Evolutionary conservation across 495 filamentous ascomycete genomes (phyloP).

Genomic region (Aspergillus coremiiformis): DNA sequence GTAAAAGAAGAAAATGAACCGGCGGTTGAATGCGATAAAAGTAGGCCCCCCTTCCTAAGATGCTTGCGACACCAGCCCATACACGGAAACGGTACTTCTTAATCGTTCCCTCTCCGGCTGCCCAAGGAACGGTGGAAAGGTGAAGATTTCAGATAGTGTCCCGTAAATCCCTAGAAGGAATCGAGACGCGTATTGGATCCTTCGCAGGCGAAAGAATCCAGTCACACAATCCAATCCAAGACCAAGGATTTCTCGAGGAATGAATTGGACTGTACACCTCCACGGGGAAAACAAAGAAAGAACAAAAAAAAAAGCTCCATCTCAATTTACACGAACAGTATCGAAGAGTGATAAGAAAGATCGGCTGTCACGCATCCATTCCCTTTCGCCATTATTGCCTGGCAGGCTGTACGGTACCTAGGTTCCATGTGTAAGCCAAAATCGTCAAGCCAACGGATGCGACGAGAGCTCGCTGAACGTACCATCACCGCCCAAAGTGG

Average conservation of each 20-base stretch:
- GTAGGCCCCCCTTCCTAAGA: neutral
- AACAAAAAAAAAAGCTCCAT: neutral
- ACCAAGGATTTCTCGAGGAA: neutral
- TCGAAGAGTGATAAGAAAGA: neutral
- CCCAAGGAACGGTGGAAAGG: neutral
- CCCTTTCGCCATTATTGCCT: constrained; percentile 31
- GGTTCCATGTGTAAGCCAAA: neutral
- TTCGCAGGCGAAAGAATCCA: neutral
- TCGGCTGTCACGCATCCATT: constrained; percentile 4
- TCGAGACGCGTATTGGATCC: neutral
- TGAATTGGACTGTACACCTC: neutral
- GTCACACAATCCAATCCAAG: neutral
- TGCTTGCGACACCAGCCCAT: neutral
- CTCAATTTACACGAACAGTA: neutral
- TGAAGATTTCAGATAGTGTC: neutral
- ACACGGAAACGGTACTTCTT: neutral
- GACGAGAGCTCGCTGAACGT: too few species aligned
- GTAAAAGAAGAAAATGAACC: constrained; percentile 12
- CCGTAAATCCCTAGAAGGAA: neutral
- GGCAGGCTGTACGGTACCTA: constrained; percentile 40
- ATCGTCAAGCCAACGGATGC: neutral
- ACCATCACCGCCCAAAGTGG: constrained; percentile 42
- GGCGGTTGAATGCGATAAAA: constrained; percentile 9
- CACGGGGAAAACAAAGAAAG: too few species aligned
- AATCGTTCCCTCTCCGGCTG: neutral